Evolutionary conservation across 495 filamentous ascomycete species (phyloP), one percentile per base, ranked within the genome.

Genomic region (Aspergillus saccharolyticus): DNA sequence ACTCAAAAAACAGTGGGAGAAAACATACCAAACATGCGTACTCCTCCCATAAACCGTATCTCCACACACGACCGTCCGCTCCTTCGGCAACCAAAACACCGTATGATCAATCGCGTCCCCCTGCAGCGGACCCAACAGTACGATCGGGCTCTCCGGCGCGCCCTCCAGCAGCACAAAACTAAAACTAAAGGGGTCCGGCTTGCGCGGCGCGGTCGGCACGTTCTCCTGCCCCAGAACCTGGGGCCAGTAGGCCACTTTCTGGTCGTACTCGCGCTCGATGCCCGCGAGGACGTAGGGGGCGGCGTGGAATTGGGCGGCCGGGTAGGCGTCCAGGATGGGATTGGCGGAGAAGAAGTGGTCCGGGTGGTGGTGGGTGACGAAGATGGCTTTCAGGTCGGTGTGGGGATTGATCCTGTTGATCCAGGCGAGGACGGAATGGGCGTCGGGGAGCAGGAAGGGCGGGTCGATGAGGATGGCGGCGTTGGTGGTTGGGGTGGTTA

Each of bases 281-380:
- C 63, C 63, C 3, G 65, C 62, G n/a, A 61, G 61, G 22, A 70
- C 69, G 49, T 71, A 66, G 1, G 69, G 69, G 2, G 63, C 62
- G 1, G 69, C 67, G 50, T 61, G 67, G 55, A 70, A 63, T 15
- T 24, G 42, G 8, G 67, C 55, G 10, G 22, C 44, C 4, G 67
- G 65, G 54, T 63, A 70, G 12, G 64, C 67, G 14, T 67, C 67
- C 4, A 72, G 61, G 50, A 70, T 65, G 5, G 65, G 60, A 49
- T 66, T 68, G 5, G 67, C 69, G 30, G 56, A 55, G 65, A 68
- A 68, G 59, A 63, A 70, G 62, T 72, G 69, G 54, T 70, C 67
- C 2, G 69, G 65, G 54, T 70, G 69, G 57, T 70, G 67, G 54
- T 70, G 69, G 12, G 67, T 70, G 15, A 68, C 61, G 55, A 70